Evolutionary conservation across 495 filamentous ascomycete species (phyloP), one percentile per base, ranked within the genome.

Genomic region (Paragyromitra xinjiangensis): DNA sequence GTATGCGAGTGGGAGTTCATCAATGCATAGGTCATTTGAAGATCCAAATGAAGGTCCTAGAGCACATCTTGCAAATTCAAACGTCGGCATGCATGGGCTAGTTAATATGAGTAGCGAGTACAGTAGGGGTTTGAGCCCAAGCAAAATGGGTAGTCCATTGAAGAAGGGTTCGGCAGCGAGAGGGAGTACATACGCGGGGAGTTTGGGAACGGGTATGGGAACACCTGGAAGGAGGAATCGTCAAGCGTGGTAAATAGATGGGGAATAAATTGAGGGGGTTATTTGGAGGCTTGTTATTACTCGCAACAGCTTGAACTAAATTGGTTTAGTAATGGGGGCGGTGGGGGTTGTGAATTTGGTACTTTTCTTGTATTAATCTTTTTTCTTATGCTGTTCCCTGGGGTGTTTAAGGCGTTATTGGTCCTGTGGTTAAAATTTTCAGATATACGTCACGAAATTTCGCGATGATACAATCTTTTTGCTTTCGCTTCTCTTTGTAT

Each of bases 131-230:
- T 22, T 82, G 48, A 82, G 80, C 22, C 81, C 81, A 26, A 82
- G 73, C 56, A 82, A 82, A 74, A 78, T 80, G 81, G 19, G n/a
- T 8, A 82, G 66, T 40, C 81, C 81, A n/a, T 26, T 82, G 14
- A 80, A 75, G 70, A 78, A 50, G 37, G 80, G 76, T 3, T 51
- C 64, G 8, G 6, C 59, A 12, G 42, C 63, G 40, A 77, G 77
- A 40, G 70, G 51, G 22, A 78, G 77, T 14, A 75, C 56, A 34
- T 82, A 82, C 69, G 61, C 69, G 5, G 73, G 59, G 11, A 82
- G 81, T 53, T 75, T 82, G 24, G 67, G 53, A 26, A 29, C 53
- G 53, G 7, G 26, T 44, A 42, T 69, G 3, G 53, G 53, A 53
- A 71, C 68, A 14, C 68, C 68, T 9, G 56, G 68, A 3, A 71